These are phyloP conservation scores for Blastobotrys persicus DNA, from an alignment of 1,139 yeast genomes.

Conservation along the genomic window DNA sequence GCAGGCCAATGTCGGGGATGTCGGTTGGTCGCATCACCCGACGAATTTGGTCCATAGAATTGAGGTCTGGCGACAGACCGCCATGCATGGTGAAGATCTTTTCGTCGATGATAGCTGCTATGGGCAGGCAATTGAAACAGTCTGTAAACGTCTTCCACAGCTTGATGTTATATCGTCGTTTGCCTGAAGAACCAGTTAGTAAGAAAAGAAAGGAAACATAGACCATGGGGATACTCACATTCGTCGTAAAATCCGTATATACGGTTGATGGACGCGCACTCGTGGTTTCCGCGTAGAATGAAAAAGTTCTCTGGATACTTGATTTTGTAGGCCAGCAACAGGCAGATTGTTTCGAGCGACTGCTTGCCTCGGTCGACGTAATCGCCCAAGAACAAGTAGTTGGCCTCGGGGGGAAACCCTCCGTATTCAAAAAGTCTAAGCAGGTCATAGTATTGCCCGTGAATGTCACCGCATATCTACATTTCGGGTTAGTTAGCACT, in stretches of 20 bases:
- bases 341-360: conserved; percentile 89
- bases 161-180: conserved; percentile 94
- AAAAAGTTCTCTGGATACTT: conserved; percentile 97
- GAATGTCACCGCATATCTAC: conserved; percentile 86
- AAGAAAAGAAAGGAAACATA: not conserved
- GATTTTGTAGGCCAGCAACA: conserved; percentile 89
- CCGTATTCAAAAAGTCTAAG: conserved; percentile 95
- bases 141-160: conserved; percentile 98
- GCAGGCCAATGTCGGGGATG: conserved; percentile 93
- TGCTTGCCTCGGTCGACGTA: conserved; percentile 98
- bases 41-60: conserved; percentile 96
- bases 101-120: conserved; percentile 96
- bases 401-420: conserved; percentile 91
- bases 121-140: conserved; percentile 96
- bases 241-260: conserved; percentile 97
- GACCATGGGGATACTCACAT: conserved; percentile 47
- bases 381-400: conserved; percentile 70
- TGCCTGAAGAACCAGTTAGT: conserved; percentile 21
- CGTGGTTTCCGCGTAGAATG: conserved; percentile 42
- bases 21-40: conserved; percentile 99
- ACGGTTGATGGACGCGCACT: conserved; percentile 95
- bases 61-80: conserved; percentile 93
- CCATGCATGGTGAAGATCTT: conserved; percentile 99
- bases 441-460: conserved; percentile 95
- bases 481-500: not conserved